Base-by-base conservation (phyloP, 2,329 filamentous ascomycete species). In the Pleomassaria siparia region DNA sequence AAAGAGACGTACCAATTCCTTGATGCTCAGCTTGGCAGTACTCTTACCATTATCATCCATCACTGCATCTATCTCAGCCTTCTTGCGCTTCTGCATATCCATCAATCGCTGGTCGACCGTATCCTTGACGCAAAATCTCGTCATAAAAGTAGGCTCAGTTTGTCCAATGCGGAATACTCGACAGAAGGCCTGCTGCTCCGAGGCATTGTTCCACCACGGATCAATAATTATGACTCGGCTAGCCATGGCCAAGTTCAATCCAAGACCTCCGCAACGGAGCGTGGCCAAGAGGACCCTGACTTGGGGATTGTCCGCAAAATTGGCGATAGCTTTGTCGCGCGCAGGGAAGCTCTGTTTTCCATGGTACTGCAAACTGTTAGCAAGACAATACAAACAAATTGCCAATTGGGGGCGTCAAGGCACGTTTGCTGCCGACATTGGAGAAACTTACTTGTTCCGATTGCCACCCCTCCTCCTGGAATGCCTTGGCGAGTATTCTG, bases 81-180 rank as follows among this genome's bases (percentile, higher is more conserved):
- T 56, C 56, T 89, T 89, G 0, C 58, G 43, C 0, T 73, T 49
- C 49, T 90, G 86, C 53, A 88, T 74, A 0, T 64, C 39, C 0
- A 77, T 61, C 3, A 90, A 72, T 0, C 76, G 70, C 9, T 78
- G 72, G 49, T 91, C 86, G 4, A 88, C 79, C 0, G 77, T 80
- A 4, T 79, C 72, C 1, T 72, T 66, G 0, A 84, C 74, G 1
- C 83, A 67, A 26, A 90, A 74, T 0, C 83, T 76, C 0, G 81
- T 76, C 47, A 87, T 77, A 10, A 81, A 72, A 0, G 85, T 84
- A 26, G 81, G 71, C 33, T 84, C 80, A 0, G 60, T 51, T 53
- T 92, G 88, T 0, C 86, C 86, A 2, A 85, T 82, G 4, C 87
- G 77, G 55, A 80, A 80, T 0, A 89, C 80, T 0, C 87, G 79